These are phyloP conservation scores for Phaeoacremonium minimum DNA, from an alignment of 2,329 filamentous ascomycete genomes.

Conservation along the genomic window DNA sequence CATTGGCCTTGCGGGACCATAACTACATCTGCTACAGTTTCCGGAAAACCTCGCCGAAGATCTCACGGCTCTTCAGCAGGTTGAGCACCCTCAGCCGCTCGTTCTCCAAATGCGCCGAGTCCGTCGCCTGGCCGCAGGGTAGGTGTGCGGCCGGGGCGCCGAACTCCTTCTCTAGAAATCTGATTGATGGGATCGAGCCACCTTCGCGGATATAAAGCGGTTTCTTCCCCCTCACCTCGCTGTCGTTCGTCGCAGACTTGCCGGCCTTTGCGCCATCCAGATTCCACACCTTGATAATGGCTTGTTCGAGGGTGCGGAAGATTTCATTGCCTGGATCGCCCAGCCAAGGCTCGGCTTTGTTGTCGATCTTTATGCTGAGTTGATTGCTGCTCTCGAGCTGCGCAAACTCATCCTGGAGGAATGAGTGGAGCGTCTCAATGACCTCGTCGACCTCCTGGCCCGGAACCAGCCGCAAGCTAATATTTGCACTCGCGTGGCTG, in stretches of 20 bases:
- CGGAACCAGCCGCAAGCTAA: constrained; percentile 88
- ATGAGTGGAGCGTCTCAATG: constrained; percentile 60
- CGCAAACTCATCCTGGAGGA: constrained; percentile 67
- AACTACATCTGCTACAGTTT: too few relatives aligned
- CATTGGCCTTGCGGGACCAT: too few relatives aligned
- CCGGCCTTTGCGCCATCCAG: constrained; percentile 35
- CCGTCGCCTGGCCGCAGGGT: constrained; percentile 91
- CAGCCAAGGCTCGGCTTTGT: constrained; percentile 93
- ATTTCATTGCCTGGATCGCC: constrained; percentile 88
- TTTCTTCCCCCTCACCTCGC: constrained; percentile 39
- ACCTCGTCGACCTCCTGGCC: constrained; percentile 85
- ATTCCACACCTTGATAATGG: constrained; percentile 81
- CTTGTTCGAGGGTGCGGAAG: constrained; percentile 81
- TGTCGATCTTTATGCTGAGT: constrained; percentile 79
- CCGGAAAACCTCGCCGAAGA: constrained; percentile 81
- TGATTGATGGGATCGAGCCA: constrained; percentile 88
- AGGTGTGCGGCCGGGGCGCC: constrained; percentile 85
- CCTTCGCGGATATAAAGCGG: constrained; percentile 94
- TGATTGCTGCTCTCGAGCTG: constrained; percentile 75
- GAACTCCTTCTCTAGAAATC: constrained; percentile 94
- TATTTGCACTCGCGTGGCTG: constrained; percentile 78
- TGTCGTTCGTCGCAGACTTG: constrained; percentile 10
- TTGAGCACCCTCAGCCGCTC: constrained; percentile 87
- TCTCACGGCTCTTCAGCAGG: constrained; percentile 84
- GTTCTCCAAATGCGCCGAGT: constrained; percentile 91